A percentile compares a stretch with the other conserved stretches of the same genome.
Evolutionary conservation across 371 early-diverging fungal species (phyloP).

Genomic region (Nematocida homosporus): DNA sequence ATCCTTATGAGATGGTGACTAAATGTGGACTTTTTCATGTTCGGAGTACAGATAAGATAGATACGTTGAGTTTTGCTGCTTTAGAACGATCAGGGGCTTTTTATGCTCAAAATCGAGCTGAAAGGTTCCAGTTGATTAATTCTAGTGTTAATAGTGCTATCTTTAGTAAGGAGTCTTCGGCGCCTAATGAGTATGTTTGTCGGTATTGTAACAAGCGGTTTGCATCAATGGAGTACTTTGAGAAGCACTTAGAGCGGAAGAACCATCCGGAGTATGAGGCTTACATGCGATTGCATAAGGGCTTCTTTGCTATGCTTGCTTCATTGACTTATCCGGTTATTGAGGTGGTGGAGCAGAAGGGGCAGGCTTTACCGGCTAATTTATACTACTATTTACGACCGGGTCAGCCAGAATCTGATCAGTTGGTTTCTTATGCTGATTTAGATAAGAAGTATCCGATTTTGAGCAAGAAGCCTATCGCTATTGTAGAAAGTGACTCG

Average conservation of each 20-base stretch:
- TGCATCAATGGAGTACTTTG: conserved; percentile 41
- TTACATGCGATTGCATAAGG: conserved; percentile 14
- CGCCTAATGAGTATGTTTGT: conserved; percentile 21
- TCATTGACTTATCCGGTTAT: conserved; percentile 35
- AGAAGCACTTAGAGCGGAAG: conserved; percentile 44
- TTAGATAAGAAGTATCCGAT: conserved; percentile 47
- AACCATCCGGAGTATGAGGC: conserved; percentile 39
- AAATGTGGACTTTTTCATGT: conserved; percentile 41
- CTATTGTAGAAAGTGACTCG: neutral
- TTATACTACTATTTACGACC: neutral
- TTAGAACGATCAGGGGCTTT: neutral
- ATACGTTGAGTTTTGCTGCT: conserved; percentile 8
- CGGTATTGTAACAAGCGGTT: conserved; percentile 45
- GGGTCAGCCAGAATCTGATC: neutral
- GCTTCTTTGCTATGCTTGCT: neutral
- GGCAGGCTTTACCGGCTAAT: conserved; percentile 3
- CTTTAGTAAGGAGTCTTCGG: conserved; percentile 12
- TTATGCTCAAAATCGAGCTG: conserved; percentile 22
- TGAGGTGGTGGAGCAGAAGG: conserved; percentile 38
- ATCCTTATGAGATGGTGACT: conserved; percentile 40
- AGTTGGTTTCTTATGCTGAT: neutral
- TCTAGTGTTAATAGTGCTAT: neutral
- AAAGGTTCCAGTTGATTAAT: neutral
- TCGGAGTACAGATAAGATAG: conserved; percentile 5
- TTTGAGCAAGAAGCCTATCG: neutral